Evolutionary conservation across 1,139 yeast genomes (phyloP).

Genomic region (Arxiozyma bovina): DNA sequence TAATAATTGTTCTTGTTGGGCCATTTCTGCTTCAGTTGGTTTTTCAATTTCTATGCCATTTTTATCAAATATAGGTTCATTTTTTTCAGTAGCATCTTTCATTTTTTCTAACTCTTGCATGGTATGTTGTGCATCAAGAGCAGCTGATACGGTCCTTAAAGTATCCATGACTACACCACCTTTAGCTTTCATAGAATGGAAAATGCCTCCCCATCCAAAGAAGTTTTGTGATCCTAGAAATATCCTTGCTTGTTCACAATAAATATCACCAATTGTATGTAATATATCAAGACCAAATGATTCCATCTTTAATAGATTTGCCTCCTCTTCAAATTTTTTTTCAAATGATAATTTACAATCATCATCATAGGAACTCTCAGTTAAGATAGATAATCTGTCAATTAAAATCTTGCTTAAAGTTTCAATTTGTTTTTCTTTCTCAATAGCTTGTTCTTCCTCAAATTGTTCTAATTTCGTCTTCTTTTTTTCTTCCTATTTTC

Average conservation of each 20-base stretch:
- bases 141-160: slow-evolving; percentile 73
- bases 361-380: slow-evolving; percentile 32
- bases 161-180: slow-evolving; percentile 83
- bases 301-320: slow-evolving; percentile 67
- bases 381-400: slow-evolving; percentile 25
- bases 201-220: slow-evolving; percentile 76
- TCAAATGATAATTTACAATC: slow-evolving; percentile 27
- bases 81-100: slow-evolving; percentile 39
- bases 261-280: slow-evolving; percentile 62
- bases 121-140: slow-evolving; percentile 83
- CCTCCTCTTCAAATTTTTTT: slow-evolving; percentile 43
- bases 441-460: slow-evolving; percentile 68
- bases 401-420: slow-evolving; percentile 46
- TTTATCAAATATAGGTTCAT: slow-evolving; percentile 60
- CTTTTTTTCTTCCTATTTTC: slow-evolving; percentile 30
- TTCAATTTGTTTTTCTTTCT: slow-evolving; percentile 64
- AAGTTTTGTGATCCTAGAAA: slow-evolving; percentile 62
- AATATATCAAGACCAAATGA: slow-evolving; percentile 69
- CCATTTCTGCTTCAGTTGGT: slow-evolving; percentile 43
- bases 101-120: slow-evolving; percentile 64
- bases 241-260: slow-evolving; percentile 50
- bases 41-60: slow-evolving; percentile 46
- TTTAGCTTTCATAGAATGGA: slow-evolving; percentile 77
- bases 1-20: slow-evolving; percentile 53
- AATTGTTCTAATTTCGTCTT: slow-evolving; percentile 54